These are phyloP conservation scores for Moniliella sp. DNA, from an alignment of 1,284 basidiomycete species.

Conservation along the genomic window DNA sequence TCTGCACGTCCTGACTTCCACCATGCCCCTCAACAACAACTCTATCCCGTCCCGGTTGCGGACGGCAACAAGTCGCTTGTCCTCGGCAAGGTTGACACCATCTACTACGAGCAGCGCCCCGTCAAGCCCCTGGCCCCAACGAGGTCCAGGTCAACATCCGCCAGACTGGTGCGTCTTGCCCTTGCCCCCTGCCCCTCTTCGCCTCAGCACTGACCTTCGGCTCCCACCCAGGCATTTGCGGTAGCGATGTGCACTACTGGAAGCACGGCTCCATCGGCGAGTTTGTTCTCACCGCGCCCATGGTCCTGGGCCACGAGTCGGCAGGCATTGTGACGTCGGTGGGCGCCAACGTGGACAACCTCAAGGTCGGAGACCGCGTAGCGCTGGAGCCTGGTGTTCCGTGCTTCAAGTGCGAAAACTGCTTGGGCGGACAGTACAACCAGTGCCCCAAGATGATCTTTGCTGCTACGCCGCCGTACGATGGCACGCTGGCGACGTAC, in stretches of 20 bases:
- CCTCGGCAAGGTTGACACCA: slow-evolving; percentile 50
- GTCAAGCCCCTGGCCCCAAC: slow-evolving; percentile 43
- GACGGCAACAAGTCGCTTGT: slow-evolving; percentile 64
- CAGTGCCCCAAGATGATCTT: slow-evolving; percentile 58
- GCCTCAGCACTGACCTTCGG: slow-evolving; percentile 3
- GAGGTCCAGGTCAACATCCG: slow-evolving; percentile 76
- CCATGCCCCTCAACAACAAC: too few relatives aligned
- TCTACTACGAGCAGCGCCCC: slow-evolving; percentile 54
- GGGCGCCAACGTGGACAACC: slow-evolving; percentile 48
- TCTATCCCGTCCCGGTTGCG: too few relatives aligned
- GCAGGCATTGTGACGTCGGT: slow-evolving; percentile 43
- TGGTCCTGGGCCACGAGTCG: slow-evolving; percentile 51
- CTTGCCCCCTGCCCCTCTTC: not conserved
- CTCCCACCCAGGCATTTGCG: slow-evolving; percentile 53
- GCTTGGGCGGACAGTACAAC: slow-evolving; percentile 27
- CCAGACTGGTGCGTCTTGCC: slow-evolving; percentile 39
- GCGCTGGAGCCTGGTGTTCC: slow-evolving; percentile 61
- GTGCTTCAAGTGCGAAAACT: slow-evolving; percentile 44
- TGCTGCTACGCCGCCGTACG: slow-evolving; percentile 69
- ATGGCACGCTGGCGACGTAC: slow-evolving; percentile 60
- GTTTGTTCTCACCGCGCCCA: slow-evolving; percentile 53
- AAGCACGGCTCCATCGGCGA: slow-evolving; percentile 38
- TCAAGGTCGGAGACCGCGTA: slow-evolving; percentile 64
- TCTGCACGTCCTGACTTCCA: too few relatives aligned
- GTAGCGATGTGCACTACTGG: slow-evolving; percentile 41